Evolutionary conservation across 345 rosid species (phyloP), one percentile per base, ranked within the genome.

Genomic region (Eucalyptus coolabah): DNA sequence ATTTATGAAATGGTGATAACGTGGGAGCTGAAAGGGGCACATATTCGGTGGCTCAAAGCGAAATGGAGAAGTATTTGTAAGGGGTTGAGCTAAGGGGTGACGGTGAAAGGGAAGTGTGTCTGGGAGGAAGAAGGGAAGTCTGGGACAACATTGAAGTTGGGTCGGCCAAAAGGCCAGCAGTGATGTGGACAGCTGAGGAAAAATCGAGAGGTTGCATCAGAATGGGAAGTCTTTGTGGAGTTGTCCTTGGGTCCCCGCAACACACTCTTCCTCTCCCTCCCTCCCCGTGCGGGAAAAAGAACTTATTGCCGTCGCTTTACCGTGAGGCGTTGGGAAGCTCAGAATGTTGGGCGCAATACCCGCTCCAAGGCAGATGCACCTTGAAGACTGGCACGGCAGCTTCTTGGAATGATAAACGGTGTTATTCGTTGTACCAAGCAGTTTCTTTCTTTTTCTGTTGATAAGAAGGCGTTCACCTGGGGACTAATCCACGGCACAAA

Each of bases 131-230:
- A 89, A 86, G 89, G 88, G 60, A 90, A 91, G 90, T 90, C 80
- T 9, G 92, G 92, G 96, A 94, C 97, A 94, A 80, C 45, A 90
- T 90, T 88, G 93, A 93, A 92, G 90, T 91, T 90, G 77, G 95
- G 97, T 95, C 95, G 96, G 97, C 86, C 53, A 94, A 95, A 95
- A 92, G 93, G 83, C 93, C 88, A 90, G 90, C 96, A 95, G n/a
- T 92, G 95, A 95, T 90, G 87, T 86, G 89, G 94, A 94, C 96
- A 92, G 87, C 63, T 86, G 63, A 90, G 87, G 89, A 92, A 92
- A 87, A 77, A 37, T 6, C 69, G 44, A 72, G 45, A 19, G 86
- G 40, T 85, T 67, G 91, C 86, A 47, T 88, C 94, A 21, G 42
- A 6, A 77, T 77, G 83, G 83, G 7, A 37, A 77, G 83, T 77